Evolutionary conservation across 352 stramenopile species (phyloP), one percentile per base, ranked within the genome.

Genomic region (Sclerospora graminicola): DNA sequence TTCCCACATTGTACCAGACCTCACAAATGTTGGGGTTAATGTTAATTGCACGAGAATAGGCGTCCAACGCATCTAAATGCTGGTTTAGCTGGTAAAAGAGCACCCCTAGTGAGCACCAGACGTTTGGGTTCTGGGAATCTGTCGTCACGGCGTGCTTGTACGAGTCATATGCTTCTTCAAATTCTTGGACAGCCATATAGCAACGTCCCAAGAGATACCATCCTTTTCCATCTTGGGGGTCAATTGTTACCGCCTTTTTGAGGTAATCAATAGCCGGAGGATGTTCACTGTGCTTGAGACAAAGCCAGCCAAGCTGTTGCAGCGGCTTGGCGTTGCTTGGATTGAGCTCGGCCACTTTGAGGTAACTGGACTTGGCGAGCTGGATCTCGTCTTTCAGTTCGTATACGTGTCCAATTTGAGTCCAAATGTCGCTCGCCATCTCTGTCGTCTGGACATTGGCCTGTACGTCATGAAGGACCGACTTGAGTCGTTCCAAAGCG

Each of bases 1-100:
- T 92, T 35, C 83, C 83, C 5, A 94, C 81, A 53, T 94, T 94
- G 64, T 94, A 94, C 83, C 83, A 94, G 37, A 92, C 80, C 47
- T 94, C 83, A 31, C 79, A 91, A 73, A 95, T 89, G 63, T 91
- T 91, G 24, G 83, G 78, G 58, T 95, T 89, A 63, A 93, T 89
- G 57, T 93, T 93, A 64, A 95, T 91, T 32, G 83, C 83, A 20
- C 81, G 77, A 32, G 79, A 89, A 48, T 93, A 92, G 44, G 82
- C 82, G 58, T 93, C 83, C 24, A 95, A 59, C 1, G 83, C 83
- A 35, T 95, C 83, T 40, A 89, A 14, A 41, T 95, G 81, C 51
- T 94, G 81, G 57, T 90, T 88, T 19, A 93, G 62, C 57, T 92
- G 81, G 62, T 94, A 95, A 49, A 93, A 95, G 13, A 95, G 63